Percentiles rank a stretch among this genome's conserved stretches.
Conservation (phyloP, 2,329 filamentous ascomycete species). For the Rhinocladiella similis region DNA sequence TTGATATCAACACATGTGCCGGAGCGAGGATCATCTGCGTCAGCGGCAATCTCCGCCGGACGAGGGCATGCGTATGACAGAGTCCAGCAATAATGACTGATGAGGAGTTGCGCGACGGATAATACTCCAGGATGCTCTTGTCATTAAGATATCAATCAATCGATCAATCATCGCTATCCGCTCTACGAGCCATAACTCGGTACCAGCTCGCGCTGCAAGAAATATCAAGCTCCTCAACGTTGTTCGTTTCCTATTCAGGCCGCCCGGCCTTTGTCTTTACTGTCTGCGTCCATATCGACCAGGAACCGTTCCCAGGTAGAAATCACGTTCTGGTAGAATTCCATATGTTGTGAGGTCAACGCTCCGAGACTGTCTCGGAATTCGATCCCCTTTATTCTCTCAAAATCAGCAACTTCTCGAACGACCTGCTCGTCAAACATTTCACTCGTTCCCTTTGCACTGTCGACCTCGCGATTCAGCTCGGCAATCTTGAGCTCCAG, state of each 20-base stretch:
- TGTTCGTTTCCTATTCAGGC: constrained; percentile 1
- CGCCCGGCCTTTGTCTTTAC: constrained; percentile 26
- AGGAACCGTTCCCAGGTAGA: constrained; percentile 88
- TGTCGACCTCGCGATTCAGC: constrained; percentile 84
- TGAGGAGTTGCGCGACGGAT: no score
- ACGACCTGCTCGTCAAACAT: constrained; percentile 96
- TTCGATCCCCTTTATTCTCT: constrained; percentile 92
- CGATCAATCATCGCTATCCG: not conserved
- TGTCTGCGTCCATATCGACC: constrained; percentile 77
- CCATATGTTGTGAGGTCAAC: constrained; percentile 79
- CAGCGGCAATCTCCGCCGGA: no score
- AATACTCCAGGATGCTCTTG: no score
- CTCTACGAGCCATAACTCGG: not conserved
- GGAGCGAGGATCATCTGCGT: no score
- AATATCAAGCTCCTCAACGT: not conserved
- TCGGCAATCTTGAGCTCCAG: constrained; percentile 91
- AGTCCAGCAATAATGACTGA: no score
- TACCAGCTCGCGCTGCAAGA: no score
- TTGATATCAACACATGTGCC: no score
- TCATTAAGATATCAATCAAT: no score
- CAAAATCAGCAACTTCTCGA: constrained; percentile 88
- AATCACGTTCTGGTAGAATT: constrained; percentile 78
- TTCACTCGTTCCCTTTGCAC: constrained; percentile 80
- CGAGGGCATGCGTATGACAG: no score
- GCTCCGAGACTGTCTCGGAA: constrained; percentile 84